Evolutionary conservation across 345 rosid genomes (phyloP).

Genomic region (Boechera stricta): DNA sequence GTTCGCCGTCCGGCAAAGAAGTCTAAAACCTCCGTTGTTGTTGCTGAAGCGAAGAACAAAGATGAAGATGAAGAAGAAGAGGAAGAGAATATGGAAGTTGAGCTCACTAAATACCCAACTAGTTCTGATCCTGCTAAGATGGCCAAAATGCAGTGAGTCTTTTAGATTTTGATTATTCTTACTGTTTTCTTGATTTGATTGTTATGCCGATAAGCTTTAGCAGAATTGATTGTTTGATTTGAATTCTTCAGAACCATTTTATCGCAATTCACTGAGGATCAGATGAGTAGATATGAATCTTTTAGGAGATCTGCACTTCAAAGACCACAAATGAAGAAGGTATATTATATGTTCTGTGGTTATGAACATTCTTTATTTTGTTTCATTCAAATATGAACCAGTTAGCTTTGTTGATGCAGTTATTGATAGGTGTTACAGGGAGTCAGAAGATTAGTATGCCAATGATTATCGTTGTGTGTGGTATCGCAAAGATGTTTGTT

Average conservation of each 20-base stretch:
- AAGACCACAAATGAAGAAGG: slow-evolving; percentile 91
- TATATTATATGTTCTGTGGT: slow-evolving; percentile 29
- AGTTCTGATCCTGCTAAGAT: slow-evolving; percentile 76
- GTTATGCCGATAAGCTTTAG: neutral
- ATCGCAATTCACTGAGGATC: slow-evolving; percentile 79
- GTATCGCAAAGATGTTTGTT: slow-evolving; percentile 98
- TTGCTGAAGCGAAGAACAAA: slow-evolving; percentile 51
- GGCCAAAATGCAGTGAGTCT: slow-evolving; percentile 90
- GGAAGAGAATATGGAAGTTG: slow-evolving; percentile 92
- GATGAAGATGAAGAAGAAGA: slow-evolving; percentile 83
- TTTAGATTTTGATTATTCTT: neutral
- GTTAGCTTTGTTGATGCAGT: slow-evolving; percentile 50
- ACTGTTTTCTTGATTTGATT: neutral
- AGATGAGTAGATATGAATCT: slow-evolving; percentile 93
- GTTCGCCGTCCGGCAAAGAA: slow-evolving; percentile 36
- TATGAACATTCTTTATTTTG: neutral
- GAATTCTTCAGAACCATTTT: slow-evolving; percentile 61
- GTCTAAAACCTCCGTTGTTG: slow-evolving; percentile 31
- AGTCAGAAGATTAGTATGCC: slow-evolving; percentile 80
- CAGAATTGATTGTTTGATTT: slow-evolving; percentile 16
- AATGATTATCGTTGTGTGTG: slow-evolving; percentile 84
- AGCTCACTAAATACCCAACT: slow-evolving; percentile 72
- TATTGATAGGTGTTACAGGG: slow-evolving; percentile 75
- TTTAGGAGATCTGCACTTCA: slow-evolving; percentile 96
- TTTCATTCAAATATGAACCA: slow-evolving; percentile 6